Conservation (phyloP, 139 green algal genomes). For the Yamagishiella unicocca region DNA sequence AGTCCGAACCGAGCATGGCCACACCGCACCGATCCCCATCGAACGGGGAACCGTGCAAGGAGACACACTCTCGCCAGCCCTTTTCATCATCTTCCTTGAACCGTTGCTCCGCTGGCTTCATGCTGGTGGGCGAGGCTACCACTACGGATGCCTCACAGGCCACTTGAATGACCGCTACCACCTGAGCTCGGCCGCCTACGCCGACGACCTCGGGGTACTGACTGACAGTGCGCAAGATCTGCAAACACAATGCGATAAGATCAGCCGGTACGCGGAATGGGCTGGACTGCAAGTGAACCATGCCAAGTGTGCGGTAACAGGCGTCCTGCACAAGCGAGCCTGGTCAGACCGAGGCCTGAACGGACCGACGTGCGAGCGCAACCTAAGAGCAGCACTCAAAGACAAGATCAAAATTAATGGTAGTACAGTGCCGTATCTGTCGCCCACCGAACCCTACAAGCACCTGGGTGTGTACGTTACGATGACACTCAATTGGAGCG, state of each 20-base stretch:
- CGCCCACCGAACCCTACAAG: background rate
- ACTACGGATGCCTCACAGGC: background rate
- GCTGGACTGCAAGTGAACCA: background rate
- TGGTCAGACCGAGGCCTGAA: background rate
- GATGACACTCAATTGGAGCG: background rate
- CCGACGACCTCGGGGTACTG: too few species aligned
- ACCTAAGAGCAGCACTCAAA: background rate
- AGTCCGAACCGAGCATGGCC: conserved; percentile 16
- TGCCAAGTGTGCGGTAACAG: background rate
- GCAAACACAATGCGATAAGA: background rate
- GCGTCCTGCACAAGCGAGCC: background rate
- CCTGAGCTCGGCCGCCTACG: too few species aligned
- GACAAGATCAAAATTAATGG: background rate
- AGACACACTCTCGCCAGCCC: too few species aligned
- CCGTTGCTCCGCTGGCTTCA: background rate
- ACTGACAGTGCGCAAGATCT: background rate
- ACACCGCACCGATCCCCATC: conserved; percentile 39
- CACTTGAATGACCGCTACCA: background rate
- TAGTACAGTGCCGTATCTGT: background rate
- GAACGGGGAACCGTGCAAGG: conserved; percentile 61
- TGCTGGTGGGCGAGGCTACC: background rate
- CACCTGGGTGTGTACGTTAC: background rate
- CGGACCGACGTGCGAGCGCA: background rate
- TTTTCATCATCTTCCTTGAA: background rate
- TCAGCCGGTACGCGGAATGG: background rate